phyloP scores from a whole-genome alignment of 2,329 filamentous ascomycete genomes.

The Aspergillus costaricaensis region DNA sequence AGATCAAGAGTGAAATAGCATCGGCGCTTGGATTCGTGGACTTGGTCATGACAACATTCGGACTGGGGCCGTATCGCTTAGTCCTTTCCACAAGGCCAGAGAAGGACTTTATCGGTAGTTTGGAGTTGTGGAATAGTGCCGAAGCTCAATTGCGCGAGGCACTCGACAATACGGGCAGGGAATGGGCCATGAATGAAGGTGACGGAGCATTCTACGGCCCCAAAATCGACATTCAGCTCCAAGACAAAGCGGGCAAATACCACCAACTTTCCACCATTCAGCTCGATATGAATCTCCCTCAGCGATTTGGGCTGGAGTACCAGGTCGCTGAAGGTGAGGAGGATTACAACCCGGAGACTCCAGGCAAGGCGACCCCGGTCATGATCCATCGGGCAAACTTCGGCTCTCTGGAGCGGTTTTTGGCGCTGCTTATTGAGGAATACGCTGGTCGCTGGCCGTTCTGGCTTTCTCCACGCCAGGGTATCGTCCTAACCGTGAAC shows the following conservation, averaged over 20 bases:
- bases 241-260: slow-evolving; percentile 78
- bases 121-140: slow-evolving; percentile 69
- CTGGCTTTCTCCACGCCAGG: slow-evolving; percentile 82
- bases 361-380: slow-evolving; percentile 68
- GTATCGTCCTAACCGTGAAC: slow-evolving; percentile 72
- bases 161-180: slow-evolving; percentile 63
- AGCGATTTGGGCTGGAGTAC: slow-evolving; percentile 77
- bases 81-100: slow-evolving; percentile 76
- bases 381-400: slow-evolving; percentile 83
- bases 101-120: slow-evolving; percentile 74
- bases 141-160: slow-evolving; percentile 67
- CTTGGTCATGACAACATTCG: slow-evolving; percentile 69
- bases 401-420: slow-evolving; percentile 79
- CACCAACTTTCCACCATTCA: slow-evolving; percentile 89
- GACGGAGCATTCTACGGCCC: slow-evolving; percentile 91
- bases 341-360: slow-evolving; percentile 44
- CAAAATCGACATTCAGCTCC: slow-evolving; percentile 84
- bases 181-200: slow-evolving; percentile 75
- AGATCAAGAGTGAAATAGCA: slow-evolving; percentile 73
- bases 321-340: slow-evolving; percentile 51
- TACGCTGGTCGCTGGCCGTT: slow-evolving; percentile 81
- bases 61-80: slow-evolving; percentile 71
- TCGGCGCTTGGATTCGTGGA: slow-evolving; percentile 73
- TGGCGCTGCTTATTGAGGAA: slow-evolving; percentile 82
- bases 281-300: slow-evolving; percentile 85